These are phyloP conservation scores for Rhododendron henanense DNA, from an alignment of 148 eudicot species.

Conservation along the genomic window DNA sequence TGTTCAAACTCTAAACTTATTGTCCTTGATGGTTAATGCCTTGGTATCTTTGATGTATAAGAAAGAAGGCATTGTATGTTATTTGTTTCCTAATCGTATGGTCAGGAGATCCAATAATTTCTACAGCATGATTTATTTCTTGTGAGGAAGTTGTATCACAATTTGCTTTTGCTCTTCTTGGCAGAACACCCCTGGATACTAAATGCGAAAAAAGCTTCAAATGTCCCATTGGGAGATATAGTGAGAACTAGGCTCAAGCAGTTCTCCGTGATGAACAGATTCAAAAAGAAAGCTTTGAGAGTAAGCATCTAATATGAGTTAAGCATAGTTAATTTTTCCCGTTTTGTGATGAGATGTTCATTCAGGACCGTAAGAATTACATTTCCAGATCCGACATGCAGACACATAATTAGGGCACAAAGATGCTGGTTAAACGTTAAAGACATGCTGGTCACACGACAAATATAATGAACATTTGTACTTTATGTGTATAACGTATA, in stretches of 20 bases:
- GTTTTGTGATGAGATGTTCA: background rate
- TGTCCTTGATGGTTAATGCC: background rate
- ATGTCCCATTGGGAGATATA: slow-evolving; percentile 84
- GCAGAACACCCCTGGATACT: slow-evolving; percentile 93
- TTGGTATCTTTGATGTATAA: background rate
- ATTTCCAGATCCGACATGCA: background rate
- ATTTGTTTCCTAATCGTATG: background rate
- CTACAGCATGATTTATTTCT: background rate
- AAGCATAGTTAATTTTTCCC: background rate
- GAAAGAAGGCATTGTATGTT: background rate
- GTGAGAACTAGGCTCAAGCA: slow-evolving; percentile 88
- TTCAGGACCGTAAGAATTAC: background rate
- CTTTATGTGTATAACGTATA: background rate
- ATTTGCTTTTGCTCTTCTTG: slow-evolving; percentile 4
- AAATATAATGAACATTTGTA: background rate
- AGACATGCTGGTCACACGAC: background rate
- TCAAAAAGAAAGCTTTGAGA: slow-evolving; percentile 81
- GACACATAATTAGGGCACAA: background rate
- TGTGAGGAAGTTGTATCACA: background rate
- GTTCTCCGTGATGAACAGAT: slow-evolving; percentile 81
- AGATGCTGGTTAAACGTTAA: background rate
- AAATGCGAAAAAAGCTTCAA: slow-evolving; percentile 81
- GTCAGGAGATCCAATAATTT: background rate
- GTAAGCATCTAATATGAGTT: slow-evolving; percentile 31
- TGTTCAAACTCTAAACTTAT: background rate